These are phyloP conservation scores for Lodderomyces metapsilosis DNA, from an alignment of 1,139 yeast genomes.

Conservation along the genomic window DNA sequence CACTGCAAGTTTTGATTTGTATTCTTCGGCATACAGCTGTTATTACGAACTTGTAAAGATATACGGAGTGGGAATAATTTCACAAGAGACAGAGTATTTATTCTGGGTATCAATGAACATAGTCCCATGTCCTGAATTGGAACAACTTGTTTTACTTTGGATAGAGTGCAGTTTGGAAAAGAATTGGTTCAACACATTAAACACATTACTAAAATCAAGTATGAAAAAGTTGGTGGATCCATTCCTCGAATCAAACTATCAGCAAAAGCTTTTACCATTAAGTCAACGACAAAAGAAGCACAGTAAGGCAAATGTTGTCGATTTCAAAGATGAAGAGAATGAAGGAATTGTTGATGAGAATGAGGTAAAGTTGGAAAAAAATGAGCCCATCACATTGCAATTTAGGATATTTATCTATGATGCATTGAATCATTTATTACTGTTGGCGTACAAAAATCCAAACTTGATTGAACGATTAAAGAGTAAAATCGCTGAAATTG, in stretches of 20 bases:
- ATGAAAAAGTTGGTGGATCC: slow-evolving; percentile 39
- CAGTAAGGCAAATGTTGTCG: slow-evolving; percentile 25
- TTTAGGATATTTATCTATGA: slow-evolving; percentile 63
- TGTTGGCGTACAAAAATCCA: slow-evolving; percentile 38
- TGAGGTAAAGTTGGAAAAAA: slow-evolving; percentile 34
- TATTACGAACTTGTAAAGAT: slow-evolving; percentile 42
- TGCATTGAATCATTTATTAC: slow-evolving; percentile 53
- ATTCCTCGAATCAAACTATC: slow-evolving; percentile 39
- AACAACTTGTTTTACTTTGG: slow-evolving; percentile 38
- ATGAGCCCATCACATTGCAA: slow-evolving; percentile 70
- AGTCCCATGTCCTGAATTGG: slow-evolving; percentile 38
- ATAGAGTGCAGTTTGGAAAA: slow-evolving; percentile 36
- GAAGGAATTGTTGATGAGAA: slow-evolving; percentile 39
- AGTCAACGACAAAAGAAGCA: slow-evolving; percentile 45
- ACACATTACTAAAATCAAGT: slow-evolving; percentile 37
- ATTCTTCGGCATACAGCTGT: slow-evolving; percentile 38
- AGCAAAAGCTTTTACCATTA: slow-evolving; percentile 43
- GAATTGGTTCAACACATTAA: slow-evolving; percentile 43
- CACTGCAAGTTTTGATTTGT: slow-evolving; percentile 36
- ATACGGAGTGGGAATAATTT: slow-evolving; percentile 31
- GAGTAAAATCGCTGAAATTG: slow-evolving; percentile 62
- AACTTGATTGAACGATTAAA: slow-evolving; percentile 44
- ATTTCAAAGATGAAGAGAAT: slow-evolving; percentile 46
- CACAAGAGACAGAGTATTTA: slow-evolving; percentile 36
- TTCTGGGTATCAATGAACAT: slow-evolving; percentile 47